Evolutionary conservation across 768 basidiomycete species (phyloP), one percentile per base, ranked within the genome.

Genomic region (Suillus alpinus): DNA sequence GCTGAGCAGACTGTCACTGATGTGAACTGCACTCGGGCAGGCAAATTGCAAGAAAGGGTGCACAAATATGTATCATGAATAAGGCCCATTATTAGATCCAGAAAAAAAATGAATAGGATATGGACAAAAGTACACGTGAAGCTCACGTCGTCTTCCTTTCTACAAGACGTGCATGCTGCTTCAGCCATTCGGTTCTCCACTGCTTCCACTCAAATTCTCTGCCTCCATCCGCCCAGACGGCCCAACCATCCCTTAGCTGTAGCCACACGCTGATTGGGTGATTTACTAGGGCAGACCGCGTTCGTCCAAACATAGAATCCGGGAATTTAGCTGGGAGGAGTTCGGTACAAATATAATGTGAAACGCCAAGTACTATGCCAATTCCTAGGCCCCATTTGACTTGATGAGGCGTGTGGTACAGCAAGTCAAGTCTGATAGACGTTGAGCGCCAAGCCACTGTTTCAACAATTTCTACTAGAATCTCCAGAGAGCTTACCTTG

Each of bases 221-320:
- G 3, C 92, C 92, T n/a, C 87, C 88, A 69, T 94, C 92, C 4
- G 77, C 66, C 88, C 90, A 94, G 1, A 92, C 76, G 12, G 79
- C 82, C 92, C 92, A 94, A 6, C 92, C 90, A 68, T 94, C 92
- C 52, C 90, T 81, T 46, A 94, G 75, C 52, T 85, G 82, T 37
- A 90, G 69, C 89, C 89, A 94, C 0, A 71, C 75, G 6, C 80
- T 80, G 20, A 91, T 36, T 5, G 85, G 82, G 64, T 89, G 86
- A 1, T 66, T 66, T 36, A 94, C 69, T n/a, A 88, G 58, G 46
- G 73, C 76, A 5, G 71, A 63, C 49, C 87, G 85, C 3, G 76
- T 61, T 53, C 71, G 69, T 14, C 87, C 90, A 31, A 86, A 72
- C 9, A 78, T 39, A 0, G 89, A 88, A 0, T 68, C 60, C 9